Evolutionary conservation across 805 yeast species (phyloP).

Genomic region (Barnettozyma salicaria): DNA sequence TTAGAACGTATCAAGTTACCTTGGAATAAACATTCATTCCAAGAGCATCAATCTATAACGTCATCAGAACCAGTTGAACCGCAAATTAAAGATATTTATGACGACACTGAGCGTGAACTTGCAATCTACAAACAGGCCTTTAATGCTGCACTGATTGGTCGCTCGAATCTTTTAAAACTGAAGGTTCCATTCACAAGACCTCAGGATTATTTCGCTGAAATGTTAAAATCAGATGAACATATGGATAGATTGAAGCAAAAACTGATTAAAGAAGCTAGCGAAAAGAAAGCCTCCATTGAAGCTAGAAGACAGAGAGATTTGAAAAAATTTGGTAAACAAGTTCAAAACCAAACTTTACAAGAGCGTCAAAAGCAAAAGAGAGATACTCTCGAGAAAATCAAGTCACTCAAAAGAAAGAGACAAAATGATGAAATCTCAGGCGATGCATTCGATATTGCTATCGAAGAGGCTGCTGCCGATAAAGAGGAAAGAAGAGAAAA

Average conservation of each 20-base stretch:
- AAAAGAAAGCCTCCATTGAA: constrained; percentile 86
- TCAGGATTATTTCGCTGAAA: constrained; percentile 93
- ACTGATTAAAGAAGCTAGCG: constrained; percentile 70
- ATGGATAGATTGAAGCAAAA: constrained; percentile 89
- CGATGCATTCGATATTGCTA: constrained; percentile 83
- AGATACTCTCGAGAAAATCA: constrained; percentile 84
- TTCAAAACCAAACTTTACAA: constrained; percentile 87
- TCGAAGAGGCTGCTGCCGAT: constrained; percentile 70
- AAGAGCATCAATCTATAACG: constrained; percentile 75
- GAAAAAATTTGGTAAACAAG: constrained; percentile 97
- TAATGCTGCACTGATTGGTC: constrained; percentile 71
- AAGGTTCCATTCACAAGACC: constrained; percentile 91
- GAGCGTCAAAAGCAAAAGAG: constrained; percentile 90
- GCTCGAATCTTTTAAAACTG: constrained; percentile 56
- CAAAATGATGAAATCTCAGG: constrained; percentile 63
- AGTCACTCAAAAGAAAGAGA: constrained; percentile 85
- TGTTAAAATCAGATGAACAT: constrained; percentile 96
- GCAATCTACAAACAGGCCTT: constrained; percentile 94
- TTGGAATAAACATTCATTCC: constrained; percentile 60
- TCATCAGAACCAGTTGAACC: constrained; percentile 55
- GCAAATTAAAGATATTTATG: constrained; percentile 79
- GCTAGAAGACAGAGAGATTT: constrained; percentile 91
- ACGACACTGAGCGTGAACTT: constrained; percentile 92
- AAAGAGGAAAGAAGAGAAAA: constrained; percentile 35
- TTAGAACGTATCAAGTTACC: constrained; percentile 59